Evolutionary conservation across 129 eudicot species (phyloP).

Genomic region (Arctium lappa): DNA sequence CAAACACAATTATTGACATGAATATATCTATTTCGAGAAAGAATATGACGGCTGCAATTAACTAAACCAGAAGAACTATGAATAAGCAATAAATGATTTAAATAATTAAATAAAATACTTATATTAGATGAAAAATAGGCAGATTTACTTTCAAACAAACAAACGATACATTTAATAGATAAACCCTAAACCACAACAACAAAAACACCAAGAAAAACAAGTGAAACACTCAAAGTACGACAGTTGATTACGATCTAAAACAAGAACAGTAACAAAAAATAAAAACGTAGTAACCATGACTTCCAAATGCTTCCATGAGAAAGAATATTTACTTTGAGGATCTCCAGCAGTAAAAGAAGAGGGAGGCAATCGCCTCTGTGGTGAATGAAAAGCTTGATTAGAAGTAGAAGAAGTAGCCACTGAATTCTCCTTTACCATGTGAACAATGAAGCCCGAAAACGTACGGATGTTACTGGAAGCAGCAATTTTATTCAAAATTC

Average conservation of each 20-base stretch:
- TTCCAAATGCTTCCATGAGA: not conserved
- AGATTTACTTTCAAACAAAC: not conserved
- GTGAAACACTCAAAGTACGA: not conserved
- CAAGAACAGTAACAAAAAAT: not conserved
- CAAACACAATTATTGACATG: not conserved
- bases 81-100: not conserved
- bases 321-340: conserved; percentile 14
- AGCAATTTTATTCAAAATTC: conserved; percentile 18
- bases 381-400: not conserved
- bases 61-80: not conserved
- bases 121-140: not conserved
- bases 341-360: not conserved
- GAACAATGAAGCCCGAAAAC: conserved; percentile 11
- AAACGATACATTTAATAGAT: not conserved
- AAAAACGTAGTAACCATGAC: not conserved
- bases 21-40: not conserved
- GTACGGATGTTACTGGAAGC: not conserved
- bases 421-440: conserved; percentile 9
- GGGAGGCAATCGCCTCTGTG: conserved; percentile 21
- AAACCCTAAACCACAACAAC: conserved; percentile 10
- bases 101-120: not conserved
- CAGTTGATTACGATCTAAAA: not conserved
- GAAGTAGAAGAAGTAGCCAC: not conserved
- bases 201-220: not conserved
- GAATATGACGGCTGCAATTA: not conserved